phyloP scores from a whole-genome alignment of 805 yeast genomes.

The Candida ortonii region DNA sequence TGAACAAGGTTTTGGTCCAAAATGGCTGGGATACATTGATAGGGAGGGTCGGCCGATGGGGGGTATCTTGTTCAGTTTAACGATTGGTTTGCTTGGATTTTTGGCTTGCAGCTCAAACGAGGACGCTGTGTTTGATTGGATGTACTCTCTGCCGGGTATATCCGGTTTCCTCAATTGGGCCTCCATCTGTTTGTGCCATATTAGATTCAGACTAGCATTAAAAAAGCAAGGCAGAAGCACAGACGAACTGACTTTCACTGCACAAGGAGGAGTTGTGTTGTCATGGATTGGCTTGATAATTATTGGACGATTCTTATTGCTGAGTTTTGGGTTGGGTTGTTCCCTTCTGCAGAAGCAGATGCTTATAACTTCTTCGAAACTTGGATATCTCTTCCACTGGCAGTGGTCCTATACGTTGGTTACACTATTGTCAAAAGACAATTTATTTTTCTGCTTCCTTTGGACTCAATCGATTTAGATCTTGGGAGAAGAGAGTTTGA shows the following conservation, averaged over 20 bases:
- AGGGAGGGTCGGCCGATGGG: slow-evolving; percentile 66
- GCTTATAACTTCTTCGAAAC: slow-evolving; percentile 57
- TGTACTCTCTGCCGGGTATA: slow-evolving; percentile 62
- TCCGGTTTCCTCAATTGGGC: slow-evolving; percentile 70
- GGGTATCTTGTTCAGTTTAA: slow-evolving; percentile 49
- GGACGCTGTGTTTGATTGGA: slow-evolving; percentile 59
- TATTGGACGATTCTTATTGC: slow-evolving; percentile 55
- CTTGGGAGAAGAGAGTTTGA: slow-evolving; percentile 57
- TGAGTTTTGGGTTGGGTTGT: slow-evolving; percentile 75
- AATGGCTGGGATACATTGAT: slow-evolving; percentile 58
- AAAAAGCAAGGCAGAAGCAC: slow-evolving; percentile 56
- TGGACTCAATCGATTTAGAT: slow-evolving; percentile 49
- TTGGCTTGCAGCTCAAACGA: slow-evolving; percentile 52
- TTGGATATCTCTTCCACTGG: slow-evolving; percentile 58
- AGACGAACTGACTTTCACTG: slow-evolving; percentile 59
- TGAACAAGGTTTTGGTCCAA: slow-evolving; percentile 60
- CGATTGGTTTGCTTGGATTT: slow-evolving; percentile 52
- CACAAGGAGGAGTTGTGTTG: slow-evolving; percentile 64
- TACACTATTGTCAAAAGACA: slow-evolving; percentile 35
- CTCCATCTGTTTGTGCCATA: slow-evolving; percentile 56
- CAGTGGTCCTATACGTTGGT: slow-evolving; percentile 42
- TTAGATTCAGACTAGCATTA: slow-evolving; percentile 64
- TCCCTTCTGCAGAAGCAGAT: slow-evolving; percentile 54
- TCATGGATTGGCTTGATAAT: slow-evolving; percentile 56
- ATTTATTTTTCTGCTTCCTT: neutral